These are phyloP conservation scores for Monascus purpureus DNA, from an alignment of 495 filamentous ascomycete species.

Conservation along the genomic window DNA sequence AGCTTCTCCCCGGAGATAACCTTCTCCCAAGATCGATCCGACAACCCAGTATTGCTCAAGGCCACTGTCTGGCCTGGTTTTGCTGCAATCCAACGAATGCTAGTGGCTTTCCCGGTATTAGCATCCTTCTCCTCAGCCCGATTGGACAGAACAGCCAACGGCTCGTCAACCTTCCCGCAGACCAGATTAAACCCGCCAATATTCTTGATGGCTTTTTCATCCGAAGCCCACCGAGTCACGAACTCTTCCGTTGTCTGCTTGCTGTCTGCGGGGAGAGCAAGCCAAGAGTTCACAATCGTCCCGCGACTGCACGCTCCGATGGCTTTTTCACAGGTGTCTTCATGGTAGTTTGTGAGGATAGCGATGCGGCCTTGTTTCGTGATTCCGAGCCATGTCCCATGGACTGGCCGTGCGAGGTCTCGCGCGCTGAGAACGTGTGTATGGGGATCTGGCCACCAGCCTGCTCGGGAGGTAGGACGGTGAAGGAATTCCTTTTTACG, in stretches of 20 bases:
- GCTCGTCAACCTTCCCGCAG: constrained; percentile 55
- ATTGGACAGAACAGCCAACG: constrained; percentile 65
- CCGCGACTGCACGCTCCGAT: constrained; percentile 52
- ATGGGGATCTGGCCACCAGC: constrained; percentile 56
- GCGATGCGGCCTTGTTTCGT: constrained; percentile 63
- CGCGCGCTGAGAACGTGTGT: constrained; percentile 40
- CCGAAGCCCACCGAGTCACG: constrained; percentile 38
- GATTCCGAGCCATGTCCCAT: constrained; percentile 75
- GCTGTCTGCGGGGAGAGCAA: constrained; percentile 24
- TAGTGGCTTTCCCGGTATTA: too few species aligned
- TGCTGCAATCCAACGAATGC: constrained; percentile 47
- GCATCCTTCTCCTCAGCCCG: constrained; percentile 40
- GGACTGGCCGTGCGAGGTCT: constrained; percentile 39
- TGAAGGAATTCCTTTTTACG: constrained; percentile 57
- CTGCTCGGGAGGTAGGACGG: constrained; percentile 62
- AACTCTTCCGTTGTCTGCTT: constrained; percentile 37
- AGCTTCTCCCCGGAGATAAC: constrained; percentile 31
- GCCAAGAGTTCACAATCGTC: constrained; percentile 59
- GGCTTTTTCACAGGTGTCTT: constrained; percentile 30
- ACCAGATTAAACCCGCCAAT: constrained; percentile 72
- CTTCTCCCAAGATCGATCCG: constrained; percentile 56
- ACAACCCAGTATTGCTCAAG: constrained; percentile 61
- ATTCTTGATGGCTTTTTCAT: constrained; percentile 42
- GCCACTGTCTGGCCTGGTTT: constrained; percentile 43
- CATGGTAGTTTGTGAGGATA: constrained; percentile 73